These are phyloP conservation scores for Plicaturopsis crispa DNA, from an alignment of 768 basidiomycete genomes.

Conservation along the genomic window DNA sequence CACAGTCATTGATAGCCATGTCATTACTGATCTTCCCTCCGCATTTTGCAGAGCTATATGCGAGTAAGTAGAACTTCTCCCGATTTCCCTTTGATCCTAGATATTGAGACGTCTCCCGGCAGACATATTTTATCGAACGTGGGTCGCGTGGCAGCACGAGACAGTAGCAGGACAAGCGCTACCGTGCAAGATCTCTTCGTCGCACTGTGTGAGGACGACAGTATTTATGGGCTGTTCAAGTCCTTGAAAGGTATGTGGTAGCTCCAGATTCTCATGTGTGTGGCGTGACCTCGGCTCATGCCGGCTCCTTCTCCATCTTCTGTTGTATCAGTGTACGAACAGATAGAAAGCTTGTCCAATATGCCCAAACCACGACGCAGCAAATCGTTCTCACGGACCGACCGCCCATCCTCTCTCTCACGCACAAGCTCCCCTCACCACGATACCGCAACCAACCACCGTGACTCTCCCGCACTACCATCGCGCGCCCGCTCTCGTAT, in stretches of 20 bases:
- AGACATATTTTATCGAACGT: slow-evolving; percentile 85
- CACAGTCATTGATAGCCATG: slow-evolving; percentile 11
- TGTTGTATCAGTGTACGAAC: slow-evolving; percentile 56
- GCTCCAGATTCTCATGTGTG: background rate
- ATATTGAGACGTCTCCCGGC: slow-evolving; percentile 9
- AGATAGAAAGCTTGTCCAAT: slow-evolving; percentile 66
- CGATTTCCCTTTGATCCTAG: slow-evolving; percentile 4
- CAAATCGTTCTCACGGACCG: slow-evolving; percentile 57
- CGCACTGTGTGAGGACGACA: slow-evolving; percentile 86
- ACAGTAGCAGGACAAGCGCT: slow-evolving; percentile 73
- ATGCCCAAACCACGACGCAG: slow-evolving; percentile 51
- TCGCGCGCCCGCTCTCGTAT: slow-evolving; percentile 28
- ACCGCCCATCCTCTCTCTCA: slow-evolving; percentile 32
- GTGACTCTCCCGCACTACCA: slow-evolving; percentile 22
- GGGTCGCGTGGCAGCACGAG: slow-evolving; percentile 76
- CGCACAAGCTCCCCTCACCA: slow-evolving; percentile 40
- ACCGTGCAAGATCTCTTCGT: slow-evolving; percentile 77
- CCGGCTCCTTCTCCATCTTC: slow-evolving; percentile 10
- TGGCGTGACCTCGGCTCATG: background rate
- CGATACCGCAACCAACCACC: slow-evolving; percentile 25
- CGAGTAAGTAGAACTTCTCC: slow-evolving; percentile 53
- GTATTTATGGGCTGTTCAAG: slow-evolving; percentile 79
- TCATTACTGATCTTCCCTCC: slow-evolving; percentile 18
- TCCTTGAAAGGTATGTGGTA: slow-evolving; percentile 67
- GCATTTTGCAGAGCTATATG: slow-evolving; percentile 58